Conservation (phyloP, 1,284 basidiomycete species). For the Schizophyllum commune region DNA sequence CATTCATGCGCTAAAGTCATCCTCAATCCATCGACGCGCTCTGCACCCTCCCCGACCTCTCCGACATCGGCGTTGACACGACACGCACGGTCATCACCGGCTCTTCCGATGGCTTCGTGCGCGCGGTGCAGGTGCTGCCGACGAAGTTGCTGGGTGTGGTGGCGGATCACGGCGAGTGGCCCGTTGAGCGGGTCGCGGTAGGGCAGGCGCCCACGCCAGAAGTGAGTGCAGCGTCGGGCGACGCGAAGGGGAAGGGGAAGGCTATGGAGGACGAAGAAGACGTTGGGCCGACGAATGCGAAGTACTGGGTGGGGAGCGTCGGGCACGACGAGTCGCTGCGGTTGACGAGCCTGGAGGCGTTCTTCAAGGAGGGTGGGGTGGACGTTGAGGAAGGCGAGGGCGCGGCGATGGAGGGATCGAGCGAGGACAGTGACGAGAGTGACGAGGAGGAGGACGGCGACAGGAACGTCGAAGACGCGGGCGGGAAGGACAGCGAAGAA, state of each 20-base stretch:
- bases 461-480: constrained; percentile 16
- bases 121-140: constrained; percentile 86
- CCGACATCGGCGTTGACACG: constrained; percentile 40
- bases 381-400: constrained; percentile 18
- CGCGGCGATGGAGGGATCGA: constrained; percentile 27
- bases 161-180: constrained; percentile 85
- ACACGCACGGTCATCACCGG: constrained; percentile 82
- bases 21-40: constrained; percentile 84
- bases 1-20: constrained; percentile 42
- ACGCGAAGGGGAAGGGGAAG: constrained; percentile 1
- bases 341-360: constrained; percentile 71
- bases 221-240: constrained; percentile 19
- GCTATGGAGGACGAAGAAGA: constrained; percentile 18
- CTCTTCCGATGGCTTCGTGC: constrained; percentile 87
- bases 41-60: constrained; percentile 61
- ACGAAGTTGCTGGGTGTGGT: constrained; percentile 88
- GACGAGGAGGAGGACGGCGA: constrained; percentile 12
- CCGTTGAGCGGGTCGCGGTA: constrained; percentile 79
- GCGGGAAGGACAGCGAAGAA: constrained; percentile 16
- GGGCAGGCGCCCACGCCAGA: constrained; percentile 28
- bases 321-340: constrained; percentile 85
- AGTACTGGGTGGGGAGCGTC: constrained; percentile 86
- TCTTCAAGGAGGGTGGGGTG: constrained; percentile 36
- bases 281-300: constrained; percentile 11
- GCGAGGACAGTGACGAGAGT: constrained; percentile 26